Percentiles rank a stretch among this genome's conserved stretches.
These are phyloP conservation scores for Barbarea vulgaris DNA, from an alignment of 345 rosid species.

Conservation along the genomic window DNA sequence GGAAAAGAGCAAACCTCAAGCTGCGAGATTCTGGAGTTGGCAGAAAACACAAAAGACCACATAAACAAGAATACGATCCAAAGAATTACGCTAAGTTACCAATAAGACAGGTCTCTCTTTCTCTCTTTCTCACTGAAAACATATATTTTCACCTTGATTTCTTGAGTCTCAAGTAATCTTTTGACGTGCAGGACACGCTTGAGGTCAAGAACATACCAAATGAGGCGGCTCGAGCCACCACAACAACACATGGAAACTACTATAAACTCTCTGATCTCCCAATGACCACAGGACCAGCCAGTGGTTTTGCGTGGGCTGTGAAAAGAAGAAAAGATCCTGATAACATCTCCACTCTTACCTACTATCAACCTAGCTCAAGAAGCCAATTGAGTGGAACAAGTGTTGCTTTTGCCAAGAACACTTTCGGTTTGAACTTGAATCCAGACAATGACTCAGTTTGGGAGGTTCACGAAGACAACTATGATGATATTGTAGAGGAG, in stretches of 20 bases:
- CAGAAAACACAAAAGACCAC: constrained; percentile 50
- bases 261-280: constrained; percentile 44
- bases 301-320: constrained; percentile 58
- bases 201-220: constrained; percentile 38
- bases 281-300: constrained; percentile 49
- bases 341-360: constrained; percentile 52
- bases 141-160: not conserved
- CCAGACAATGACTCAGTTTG: constrained; percentile 27
- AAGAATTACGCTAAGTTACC: constrained; percentile 38
- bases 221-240: constrained; percentile 38
- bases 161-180: constrained; percentile 10
- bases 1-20: constrained; percentile 55
- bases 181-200: constrained; percentile 45
- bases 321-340: constrained; percentile 53
- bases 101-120: constrained; percentile 44
- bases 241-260: constrained; percentile 44
- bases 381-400: constrained; percentile 54
- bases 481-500: constrained; percentile 22
- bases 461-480: constrained; percentile 26
- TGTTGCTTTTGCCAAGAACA: constrained; percentile 47
- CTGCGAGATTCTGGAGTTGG: constrained; percentile 49
- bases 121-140: not conserved
- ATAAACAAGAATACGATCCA: constrained; percentile 44
- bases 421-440: constrained; percentile 38
- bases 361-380: constrained; percentile 43